phyloP scores from a whole-genome alignment of 352 stramenopile species.

The Pythium brachiatum region DNA sequence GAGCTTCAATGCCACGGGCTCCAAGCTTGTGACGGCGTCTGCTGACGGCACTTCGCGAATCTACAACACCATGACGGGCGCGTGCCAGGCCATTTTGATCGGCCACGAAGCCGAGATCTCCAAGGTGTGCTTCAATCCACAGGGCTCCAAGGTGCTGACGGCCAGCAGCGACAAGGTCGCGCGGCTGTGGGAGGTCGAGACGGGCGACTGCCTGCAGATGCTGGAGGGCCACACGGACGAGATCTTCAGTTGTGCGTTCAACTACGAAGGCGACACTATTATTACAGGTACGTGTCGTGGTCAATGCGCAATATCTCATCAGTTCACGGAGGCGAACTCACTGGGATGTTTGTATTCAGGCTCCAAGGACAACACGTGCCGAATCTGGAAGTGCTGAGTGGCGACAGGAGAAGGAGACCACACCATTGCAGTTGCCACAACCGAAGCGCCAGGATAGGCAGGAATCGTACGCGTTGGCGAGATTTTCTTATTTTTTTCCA shows the following conservation, averaged over 20 bases:
- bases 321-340: background rate
- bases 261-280: slow-evolving; percentile 96
- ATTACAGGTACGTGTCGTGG: slow-evolving; percentile 87
- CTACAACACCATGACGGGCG: slow-evolving; percentile 96
- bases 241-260: slow-evolving; percentile 96
- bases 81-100: slow-evolving; percentile 93
- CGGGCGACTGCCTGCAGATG: slow-evolving; percentile 92
- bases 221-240: slow-evolving; percentile 97
- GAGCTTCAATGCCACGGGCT: slow-evolving; percentile 92
- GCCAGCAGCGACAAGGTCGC: slow-evolving; percentile 94
- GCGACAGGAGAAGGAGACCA: background rate
- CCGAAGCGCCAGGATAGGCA: background rate
- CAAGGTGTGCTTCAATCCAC: slow-evolving; percentile 94
- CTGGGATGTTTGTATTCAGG: slow-evolving; percentile 24
- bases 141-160: slow-evolving; percentile 93
- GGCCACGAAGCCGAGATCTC: slow-evolving; percentile 95
- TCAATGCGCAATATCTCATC: background rate
- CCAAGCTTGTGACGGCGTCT: slow-evolving; percentile 93
- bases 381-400: slow-evolving; percentile 76
- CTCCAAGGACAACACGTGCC: slow-evolving; percentile 86
- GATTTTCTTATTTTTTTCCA: background rate
- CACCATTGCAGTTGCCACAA: background rate
- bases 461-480: background rate
- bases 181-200: slow-evolving; percentile 93
- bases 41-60: slow-evolving; percentile 92